Base-by-base conservation (phyloP, 78 protist genomes). In the Dictyostelium brefeldianum region DNA sequence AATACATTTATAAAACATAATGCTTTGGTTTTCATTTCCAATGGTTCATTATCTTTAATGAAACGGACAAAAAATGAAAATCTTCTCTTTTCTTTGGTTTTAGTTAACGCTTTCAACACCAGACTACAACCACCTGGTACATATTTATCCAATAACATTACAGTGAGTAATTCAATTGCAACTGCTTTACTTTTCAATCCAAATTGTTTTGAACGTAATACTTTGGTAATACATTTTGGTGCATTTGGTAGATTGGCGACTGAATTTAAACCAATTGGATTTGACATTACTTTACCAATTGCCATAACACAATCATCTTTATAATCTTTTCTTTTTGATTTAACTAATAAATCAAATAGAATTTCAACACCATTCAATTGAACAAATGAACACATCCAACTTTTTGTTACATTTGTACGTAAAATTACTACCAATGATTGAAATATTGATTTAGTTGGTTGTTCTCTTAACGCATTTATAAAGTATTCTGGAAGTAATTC, bases 21-120 rank as follows among this genome's bases (percentile, higher is more conserved):
- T 18, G 71, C 93, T 15, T 87, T 87, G 65, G 93, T 87, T 47
- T 87, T 87, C 93, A 87, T 77, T 29, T 87, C 93, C 27, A 87
- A 59, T 7, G 93, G 78, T 25, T 57, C 59, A n/a, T 87, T 87
- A 53, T 87, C 93, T 31, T 77, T 74, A 7, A 87, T 87, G 47
- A 87, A 87, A 31, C 54, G 59, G 10, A 87, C 83, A 74, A 87
- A 87, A 29, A 48, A 29, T 29, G 93, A 46, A 36, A 87, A 87
- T 59, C 93, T 56, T 48, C 65, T 87, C 79, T 87, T 87, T 41
- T 87, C 93, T 46, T 87, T 87, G 0, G 64, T 64, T 31, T 87
- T 87, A 1, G 93, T 87, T 11, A 87, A 56, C 41, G 93, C 93
- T n/a, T 87, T 87, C 8, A 87, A 17, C 2, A 87, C 84, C 22